These are phyloP conservation scores for Mycena leptocephala DNA, from an alignment of 768 basidiomycete species.

Conservation along the genomic window DNA sequence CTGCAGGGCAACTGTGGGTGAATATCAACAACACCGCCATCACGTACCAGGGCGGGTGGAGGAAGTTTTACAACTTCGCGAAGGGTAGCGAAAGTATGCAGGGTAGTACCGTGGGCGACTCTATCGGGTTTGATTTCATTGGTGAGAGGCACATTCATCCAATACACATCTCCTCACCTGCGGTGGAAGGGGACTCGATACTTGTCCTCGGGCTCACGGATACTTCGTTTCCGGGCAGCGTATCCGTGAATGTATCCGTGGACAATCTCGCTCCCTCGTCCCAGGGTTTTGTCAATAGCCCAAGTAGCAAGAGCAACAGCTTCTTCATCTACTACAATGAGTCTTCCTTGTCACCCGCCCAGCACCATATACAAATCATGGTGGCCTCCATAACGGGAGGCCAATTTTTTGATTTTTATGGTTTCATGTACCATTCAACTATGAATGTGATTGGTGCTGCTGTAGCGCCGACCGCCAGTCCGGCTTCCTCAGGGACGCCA, in stretches of 20 bases:
- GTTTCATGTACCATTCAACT: not conserved
- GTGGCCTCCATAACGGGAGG: not conserved
- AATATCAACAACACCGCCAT: too few species aligned
- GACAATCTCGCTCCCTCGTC: not conserved
- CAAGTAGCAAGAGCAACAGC: not conserved
- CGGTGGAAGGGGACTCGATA: not conserved
- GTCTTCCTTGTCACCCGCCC: not conserved
- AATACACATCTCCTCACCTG: not conserved
- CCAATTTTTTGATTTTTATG: not conserved
- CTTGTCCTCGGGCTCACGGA: not conserved
- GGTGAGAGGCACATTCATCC: not conserved
- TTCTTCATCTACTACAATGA: not conserved
- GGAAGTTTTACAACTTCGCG: not conserved
- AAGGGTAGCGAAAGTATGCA: not conserved
- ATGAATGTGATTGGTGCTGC: not conserved
- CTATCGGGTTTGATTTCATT: not conserved
- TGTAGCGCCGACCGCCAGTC: not conserved
- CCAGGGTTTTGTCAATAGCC: not conserved
- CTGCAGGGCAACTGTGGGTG: not conserved
- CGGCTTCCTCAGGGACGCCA: not conserved
- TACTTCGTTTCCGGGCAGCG: not conserved
- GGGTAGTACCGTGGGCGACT: not conserved
- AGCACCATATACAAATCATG: not conserved
- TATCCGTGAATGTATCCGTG: not conserved
- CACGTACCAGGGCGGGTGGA: not conserved